A percentile compares a stretch with the other conserved stretches of the same genome.
phyloP scores from a whole-genome alignment of 306 rosid genomes.

The Corylus americana region DNA sequence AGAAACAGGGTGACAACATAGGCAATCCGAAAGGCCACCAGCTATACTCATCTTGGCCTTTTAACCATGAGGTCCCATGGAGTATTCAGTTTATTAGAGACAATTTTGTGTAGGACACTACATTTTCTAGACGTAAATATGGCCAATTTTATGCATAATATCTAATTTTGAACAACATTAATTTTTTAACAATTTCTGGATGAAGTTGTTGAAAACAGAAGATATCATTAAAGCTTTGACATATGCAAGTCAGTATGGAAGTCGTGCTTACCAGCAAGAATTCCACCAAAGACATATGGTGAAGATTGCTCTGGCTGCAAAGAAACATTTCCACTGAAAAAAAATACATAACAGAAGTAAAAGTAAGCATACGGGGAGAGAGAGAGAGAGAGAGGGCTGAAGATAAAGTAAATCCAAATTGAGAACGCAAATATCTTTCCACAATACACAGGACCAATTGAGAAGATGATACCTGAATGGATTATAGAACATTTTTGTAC shows the following conservation, averaged over 20 bases:
- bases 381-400: conserved; percentile 7
- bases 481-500: conserved; percentile 75
- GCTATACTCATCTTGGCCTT: conserved; percentile 23
- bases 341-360: conserved; percentile 24
- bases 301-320: conserved; percentile 58
- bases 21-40: conserved; percentile 16
- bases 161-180: conserved; percentile 4
- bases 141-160: conserved; percentile 8
- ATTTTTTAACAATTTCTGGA: conserved; percentile 10
- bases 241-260: conserved; percentile 29
- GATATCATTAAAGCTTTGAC: conserved; percentile 22
- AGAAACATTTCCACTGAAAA: conserved; percentile 81
- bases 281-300: conserved; percentile 76
- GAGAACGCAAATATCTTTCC: conserved; percentile 14
- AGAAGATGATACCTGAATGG: conserved; percentile 76
- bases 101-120: conserved; percentile 7
- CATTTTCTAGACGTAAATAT: conserved; percentile 9
- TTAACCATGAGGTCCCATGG: conserved; percentile 18
- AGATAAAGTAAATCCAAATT: conserved; percentile 22
- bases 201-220: neutral
- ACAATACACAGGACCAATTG: conserved; percentile 18
- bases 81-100: conserved; percentile 15
- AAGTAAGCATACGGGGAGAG: conserved; percentile 27
- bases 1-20: conserved; percentile 2
- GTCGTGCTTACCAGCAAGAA: conserved; percentile 83